These are phyloP conservation scores for Leishmania gerbilli DNA, from an alignment of 208 protist genomes.

Conservation along the genomic window DNA sequence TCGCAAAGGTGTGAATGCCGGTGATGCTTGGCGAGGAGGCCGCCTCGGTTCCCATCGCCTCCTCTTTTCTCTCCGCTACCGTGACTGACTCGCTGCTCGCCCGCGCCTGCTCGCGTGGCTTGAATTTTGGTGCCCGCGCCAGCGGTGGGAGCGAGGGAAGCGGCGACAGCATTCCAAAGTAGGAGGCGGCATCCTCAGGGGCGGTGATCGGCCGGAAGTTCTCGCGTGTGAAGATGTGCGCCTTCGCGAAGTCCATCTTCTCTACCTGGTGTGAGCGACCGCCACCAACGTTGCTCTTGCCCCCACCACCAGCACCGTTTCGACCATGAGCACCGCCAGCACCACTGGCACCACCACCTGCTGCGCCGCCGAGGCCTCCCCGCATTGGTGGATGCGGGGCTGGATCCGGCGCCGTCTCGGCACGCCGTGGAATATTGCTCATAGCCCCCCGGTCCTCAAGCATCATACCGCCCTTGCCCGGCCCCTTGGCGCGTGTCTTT, in stretches of 20 bases:
- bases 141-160: slow-evolving; percentile 16
- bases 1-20: slow-evolving; percentile 10
- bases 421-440: slow-evolving; percentile 40
- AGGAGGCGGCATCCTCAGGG: slow-evolving; percentile 39
- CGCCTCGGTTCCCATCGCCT: slow-evolving; percentile 1
- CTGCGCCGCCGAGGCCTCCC: slow-evolving; percentile 8
- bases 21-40: background rate
- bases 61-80: background rate
- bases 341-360: slow-evolving; percentile 6
- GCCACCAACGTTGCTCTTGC: background rate
- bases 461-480: slow-evolving; percentile 27
- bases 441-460: slow-evolving; percentile 1
- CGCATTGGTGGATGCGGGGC: slow-evolving; percentile 16
- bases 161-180: slow-evolving; percentile 22
- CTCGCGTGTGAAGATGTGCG: slow-evolving; percentile 56
- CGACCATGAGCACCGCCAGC: slow-evolving; percentile 5
- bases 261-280: slow-evolving; percentile 17
- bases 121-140: slow-evolving; percentile 5
- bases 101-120: background rate
- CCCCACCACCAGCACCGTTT: background rate
- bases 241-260: slow-evolving; percentile 61
- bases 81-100: background rate
- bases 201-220: slow-evolving; percentile 76
- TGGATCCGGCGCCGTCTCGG: slow-evolving; percentile 79
- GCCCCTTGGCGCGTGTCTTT: slow-evolving; percentile 66